Evolutionary conservation across 1,139 yeast genomes (phyloP).

Genomic region (Pichia sp.): DNA sequence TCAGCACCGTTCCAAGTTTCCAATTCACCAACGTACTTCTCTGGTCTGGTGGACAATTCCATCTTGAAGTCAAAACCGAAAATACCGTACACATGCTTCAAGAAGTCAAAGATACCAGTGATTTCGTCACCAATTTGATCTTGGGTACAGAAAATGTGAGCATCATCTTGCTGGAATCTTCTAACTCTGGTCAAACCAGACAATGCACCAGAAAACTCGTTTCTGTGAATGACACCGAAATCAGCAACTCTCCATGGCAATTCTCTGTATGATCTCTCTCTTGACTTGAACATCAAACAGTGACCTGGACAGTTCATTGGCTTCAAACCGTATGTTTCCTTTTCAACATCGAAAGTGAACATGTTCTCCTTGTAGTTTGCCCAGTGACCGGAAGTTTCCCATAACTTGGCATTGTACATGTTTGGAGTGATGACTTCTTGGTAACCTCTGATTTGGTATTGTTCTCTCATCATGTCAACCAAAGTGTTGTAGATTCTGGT

Average conservation of each 20-base stretch:
- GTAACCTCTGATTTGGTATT: constrained; percentile 86
- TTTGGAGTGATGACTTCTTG: constrained; percentile 98
- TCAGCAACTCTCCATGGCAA: constrained; percentile 87
- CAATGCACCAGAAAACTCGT: constrained; percentile 91
- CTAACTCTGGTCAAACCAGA: constrained; percentile 93
- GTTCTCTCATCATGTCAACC: constrained; percentile 67
- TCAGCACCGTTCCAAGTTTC: constrained; percentile 88
- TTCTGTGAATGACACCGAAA: constrained; percentile 90
- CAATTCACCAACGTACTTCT: constrained; percentile 72
- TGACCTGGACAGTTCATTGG: constrained; percentile 99
- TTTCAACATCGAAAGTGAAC: constrained; percentile 95
- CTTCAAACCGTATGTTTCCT: constrained; percentile 82
- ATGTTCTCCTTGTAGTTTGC: constrained; percentile 93
- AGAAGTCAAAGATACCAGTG: constrained; percentile 60
- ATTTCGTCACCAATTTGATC: constrained; percentile 81
- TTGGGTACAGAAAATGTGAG: constrained; percentile 87
- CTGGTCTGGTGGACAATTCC: constrained; percentile 85
- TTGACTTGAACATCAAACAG: constrained; percentile 74
- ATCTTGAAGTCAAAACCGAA: constrained; percentile 74
- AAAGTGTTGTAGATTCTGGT: constrained; percentile 88
- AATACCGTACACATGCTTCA: constrained; percentile 69
- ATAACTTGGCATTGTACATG: constrained; percentile 89
- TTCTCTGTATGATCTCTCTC: constrained; percentile 84
- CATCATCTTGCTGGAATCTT: constrained; percentile 98
- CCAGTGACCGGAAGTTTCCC: constrained; percentile 99